Evolutionary conservation across 179 eudicot genomes (phyloP).

Genomic region (Actinidia arguta): DNA sequence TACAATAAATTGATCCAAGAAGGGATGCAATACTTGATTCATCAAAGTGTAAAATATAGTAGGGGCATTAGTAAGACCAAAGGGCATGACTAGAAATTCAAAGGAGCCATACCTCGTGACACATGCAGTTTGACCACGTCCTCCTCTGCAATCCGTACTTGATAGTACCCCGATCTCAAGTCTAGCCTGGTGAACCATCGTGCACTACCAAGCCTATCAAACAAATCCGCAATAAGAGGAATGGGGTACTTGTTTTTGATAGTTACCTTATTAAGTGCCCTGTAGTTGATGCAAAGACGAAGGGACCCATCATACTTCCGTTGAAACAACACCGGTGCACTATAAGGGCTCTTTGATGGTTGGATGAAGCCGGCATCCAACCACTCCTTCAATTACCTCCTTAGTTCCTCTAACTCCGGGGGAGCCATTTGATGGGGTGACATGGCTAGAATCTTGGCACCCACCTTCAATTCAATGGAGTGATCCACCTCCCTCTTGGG

Average conservation of each 20-base stretch:
- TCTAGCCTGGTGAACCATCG: neutral
- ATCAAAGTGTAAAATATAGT: neutral
- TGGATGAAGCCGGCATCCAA: conserved; percentile 7
- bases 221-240: neutral
- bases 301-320: neutral
- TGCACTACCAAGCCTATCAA: neutral
- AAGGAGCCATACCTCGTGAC: neutral
- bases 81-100: neutral
- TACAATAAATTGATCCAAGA: neutral
- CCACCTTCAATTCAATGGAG: no score
- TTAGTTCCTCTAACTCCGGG: neutral
- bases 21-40: neutral
- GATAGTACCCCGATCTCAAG: neutral
- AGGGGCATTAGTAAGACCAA: neutral
- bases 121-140: neutral
- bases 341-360: neutral
- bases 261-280: neutral
- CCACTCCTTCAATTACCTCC: neutral
- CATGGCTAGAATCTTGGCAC: neutral
- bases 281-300: neutral
- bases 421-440: neutral
- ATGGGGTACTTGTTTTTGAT: neutral
- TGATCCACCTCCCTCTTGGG: no score
- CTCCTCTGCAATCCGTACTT: neutral
- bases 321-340: neutral